Evolutionary conservation across 345 rosid species (phyloP), one percentile per base, ranked within the genome.

Genomic region (Populus nigra): DNA sequence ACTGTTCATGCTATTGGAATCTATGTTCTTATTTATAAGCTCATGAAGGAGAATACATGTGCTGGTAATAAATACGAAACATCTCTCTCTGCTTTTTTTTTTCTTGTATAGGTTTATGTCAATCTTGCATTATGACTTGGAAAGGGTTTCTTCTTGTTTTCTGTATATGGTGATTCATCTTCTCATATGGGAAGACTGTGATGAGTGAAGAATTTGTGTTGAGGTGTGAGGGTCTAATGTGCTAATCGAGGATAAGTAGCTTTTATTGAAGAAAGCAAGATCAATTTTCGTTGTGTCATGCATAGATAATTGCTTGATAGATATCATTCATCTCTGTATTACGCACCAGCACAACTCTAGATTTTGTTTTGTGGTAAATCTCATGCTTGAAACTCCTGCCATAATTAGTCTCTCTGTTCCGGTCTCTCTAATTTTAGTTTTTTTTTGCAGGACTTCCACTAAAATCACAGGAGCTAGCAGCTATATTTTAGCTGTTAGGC

Each of bases 401-500:
- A 41, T 41, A 41, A 41, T 41, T 7, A 41, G 45, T 41, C 45
- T 41, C 45, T 41, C 45, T 41, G 45, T 1, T 41, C 6, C 6
- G 13, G 45, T 41, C 45, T 41, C 45, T 41, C 45, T 41, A 41
- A 9, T 9, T 41, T 41, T 41, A 41, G 13, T 41, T 33, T 20
- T 33, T 38, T 81, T 75, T 89, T 87, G 88, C 91, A 93, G 99
- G 99, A 76, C 84, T 96, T 72, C 91, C 99, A 16, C 85, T 93
- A 83, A 96, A 93, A 80, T 88, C 98, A 67, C 98, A 93, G 85
- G 99, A 96, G 79, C 83, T 96, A 59, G 92, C 99, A 25, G 99
- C 96, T 63, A 86, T 96, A 5, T 96, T 96, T 85, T 77, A 84
- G 93, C 97, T 74, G 93, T 88, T 68, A 91, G 99, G 80, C 80